Conservation (phyloP, 495 filamentous ascomycete species). For the Penicillium argentinense region DNA sequence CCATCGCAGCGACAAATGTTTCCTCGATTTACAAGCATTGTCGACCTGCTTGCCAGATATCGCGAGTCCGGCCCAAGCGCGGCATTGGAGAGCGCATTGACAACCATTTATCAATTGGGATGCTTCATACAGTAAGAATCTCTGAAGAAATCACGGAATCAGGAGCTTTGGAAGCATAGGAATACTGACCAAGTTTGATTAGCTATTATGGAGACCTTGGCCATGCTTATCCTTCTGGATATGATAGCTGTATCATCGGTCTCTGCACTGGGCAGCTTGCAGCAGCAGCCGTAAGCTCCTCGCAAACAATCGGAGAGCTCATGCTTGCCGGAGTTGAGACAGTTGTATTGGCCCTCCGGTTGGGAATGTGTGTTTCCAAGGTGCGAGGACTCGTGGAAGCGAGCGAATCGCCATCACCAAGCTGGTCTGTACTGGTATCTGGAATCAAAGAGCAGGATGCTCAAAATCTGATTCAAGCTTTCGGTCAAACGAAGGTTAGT, state of each 20-base stretch:
- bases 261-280: conserved; percentile 75
- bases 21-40: conserved; percentile 66
- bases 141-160: no score
- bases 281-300: conserved; percentile 66
- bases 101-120: conserved; percentile 69
- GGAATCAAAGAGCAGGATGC: conserved; percentile 33
- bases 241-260: conserved; percentile 46
- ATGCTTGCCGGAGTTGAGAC: conserved; percentile 67
- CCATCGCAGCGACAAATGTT: conserved; percentile 59
- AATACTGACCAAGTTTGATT: conserved; percentile 9
- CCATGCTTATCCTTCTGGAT: conserved; percentile 45
- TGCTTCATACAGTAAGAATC: conserved; percentile 72
- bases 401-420: conserved; percentile 22
- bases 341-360: conserved; percentile 70
- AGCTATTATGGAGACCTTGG: conserved; percentile 53
- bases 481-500: conserved; percentile 43
- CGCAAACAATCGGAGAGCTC: conserved; percentile 66
- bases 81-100: conserved; percentile 63
- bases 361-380: conserved; percentile 58
- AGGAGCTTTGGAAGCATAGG: no score
- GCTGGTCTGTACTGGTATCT: conserved; percentile 44
- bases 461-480: conserved; percentile 23
- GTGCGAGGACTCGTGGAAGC: conserved; percentile 36
- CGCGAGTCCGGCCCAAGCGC: conserved; percentile 56
- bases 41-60: conserved; percentile 70